Evolutionary conservation across 305 asterid species (phyloP).

Genomic region (Fraxinus platypoda): DNA sequence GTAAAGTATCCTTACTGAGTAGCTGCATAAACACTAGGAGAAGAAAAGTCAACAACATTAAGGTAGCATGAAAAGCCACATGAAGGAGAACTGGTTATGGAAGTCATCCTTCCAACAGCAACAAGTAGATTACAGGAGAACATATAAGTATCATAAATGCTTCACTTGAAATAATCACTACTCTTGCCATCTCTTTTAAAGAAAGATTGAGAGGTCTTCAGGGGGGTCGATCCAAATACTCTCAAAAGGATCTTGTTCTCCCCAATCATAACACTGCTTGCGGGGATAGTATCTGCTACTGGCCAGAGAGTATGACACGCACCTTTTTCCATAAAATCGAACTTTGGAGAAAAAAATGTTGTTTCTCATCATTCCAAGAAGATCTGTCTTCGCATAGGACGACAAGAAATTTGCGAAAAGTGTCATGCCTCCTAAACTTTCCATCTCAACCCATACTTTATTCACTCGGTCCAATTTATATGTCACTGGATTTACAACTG

Average conservation of each 20-base stretch:
- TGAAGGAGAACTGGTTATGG: background rate
- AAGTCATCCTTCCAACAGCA: background rate
- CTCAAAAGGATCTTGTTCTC: constrained; percentile 53
- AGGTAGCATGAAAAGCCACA: background rate
- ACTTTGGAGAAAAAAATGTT: constrained; percentile 49
- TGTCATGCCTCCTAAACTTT: constrained; percentile 40
- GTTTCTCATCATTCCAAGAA: constrained; percentile 53
- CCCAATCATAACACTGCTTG: constrained; percentile 55
- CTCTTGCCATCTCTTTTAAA: constrained; percentile 20
- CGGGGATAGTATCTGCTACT: constrained; percentile 48
- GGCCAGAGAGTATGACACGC: constrained; percentile 48
- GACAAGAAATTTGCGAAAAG: constrained; percentile 51
- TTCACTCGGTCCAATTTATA: constrained; percentile 42
- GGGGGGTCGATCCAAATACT: constrained; percentile 61
- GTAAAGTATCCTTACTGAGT: background rate
- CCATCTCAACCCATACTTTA: constrained; percentile 49
- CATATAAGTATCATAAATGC: background rate
- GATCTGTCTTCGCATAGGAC: constrained; percentile 43
- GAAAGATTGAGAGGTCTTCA: constrained; percentile 40
- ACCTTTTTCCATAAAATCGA: constrained; percentile 48
- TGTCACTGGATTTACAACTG: constrained; percentile 43
- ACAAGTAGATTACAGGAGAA: background rate
- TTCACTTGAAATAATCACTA: constrained; percentile 20
- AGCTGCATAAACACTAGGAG: background rate
- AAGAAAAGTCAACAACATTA: background rate